Conservation (phyloP, 2,329 filamentous ascomycete genomes). For the Beauveria bassiana region DNA sequence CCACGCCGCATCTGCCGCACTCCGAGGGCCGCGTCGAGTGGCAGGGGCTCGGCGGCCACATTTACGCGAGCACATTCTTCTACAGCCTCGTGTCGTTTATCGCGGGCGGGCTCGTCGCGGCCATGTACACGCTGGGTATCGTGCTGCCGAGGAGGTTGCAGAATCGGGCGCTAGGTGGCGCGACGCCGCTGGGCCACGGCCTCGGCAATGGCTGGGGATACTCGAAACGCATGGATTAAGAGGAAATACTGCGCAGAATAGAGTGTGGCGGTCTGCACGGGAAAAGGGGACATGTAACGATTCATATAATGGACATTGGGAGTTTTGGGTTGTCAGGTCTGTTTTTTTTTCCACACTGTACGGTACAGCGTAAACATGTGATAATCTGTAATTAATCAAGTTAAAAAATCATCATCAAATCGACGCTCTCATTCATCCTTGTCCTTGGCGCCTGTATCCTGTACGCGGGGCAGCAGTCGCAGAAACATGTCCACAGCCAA, state of each 20-base stretch:
- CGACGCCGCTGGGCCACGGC: constrained; percentile 47
- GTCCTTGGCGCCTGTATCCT: constrained; percentile 31
- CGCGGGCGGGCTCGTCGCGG: constrained; percentile 45
- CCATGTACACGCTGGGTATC: constrained; percentile 53
- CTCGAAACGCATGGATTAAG: constrained; percentile 43
- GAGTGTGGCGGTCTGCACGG: not conserved
- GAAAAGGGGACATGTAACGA: not conserved
- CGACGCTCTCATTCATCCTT: constrained; percentile 10
- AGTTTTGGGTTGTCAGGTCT: not conserved
- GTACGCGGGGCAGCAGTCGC: constrained; percentile 39
- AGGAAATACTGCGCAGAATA: not conserved
- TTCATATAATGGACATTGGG: not conserved
- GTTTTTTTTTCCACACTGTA: not conserved
- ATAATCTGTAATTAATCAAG: not conserved
- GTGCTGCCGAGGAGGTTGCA: constrained; percentile 47
- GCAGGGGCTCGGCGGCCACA: constrained; percentile 56
- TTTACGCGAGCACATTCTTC: constrained; percentile 56
- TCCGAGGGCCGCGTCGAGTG: constrained; percentile 59
- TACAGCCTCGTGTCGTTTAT: constrained; percentile 53
- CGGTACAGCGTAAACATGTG: not conserved
- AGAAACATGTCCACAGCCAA: constrained; percentile 48
- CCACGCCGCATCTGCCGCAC: constrained; percentile 61
- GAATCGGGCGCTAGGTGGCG: constrained; percentile 44
- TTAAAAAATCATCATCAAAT: not conserved
- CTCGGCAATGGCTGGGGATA: constrained; percentile 55